Evolutionary conservation across 176 grass and related monocot species (phyloP), one percentile per base, ranked within the genome.

Genomic region (Thinopyrum elongatum): DNA sequence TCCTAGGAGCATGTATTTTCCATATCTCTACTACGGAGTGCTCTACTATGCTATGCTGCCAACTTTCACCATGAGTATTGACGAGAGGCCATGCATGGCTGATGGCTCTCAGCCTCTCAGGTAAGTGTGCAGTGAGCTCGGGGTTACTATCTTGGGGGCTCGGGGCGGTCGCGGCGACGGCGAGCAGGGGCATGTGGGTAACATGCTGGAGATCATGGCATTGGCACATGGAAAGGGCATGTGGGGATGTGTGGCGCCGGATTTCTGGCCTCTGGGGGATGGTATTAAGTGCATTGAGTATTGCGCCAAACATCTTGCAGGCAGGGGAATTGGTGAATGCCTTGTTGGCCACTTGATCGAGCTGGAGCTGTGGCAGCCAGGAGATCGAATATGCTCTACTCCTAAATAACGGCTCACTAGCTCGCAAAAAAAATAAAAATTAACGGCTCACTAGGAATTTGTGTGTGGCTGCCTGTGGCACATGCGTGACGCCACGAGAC

Each of bases 161-260:
- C 70, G 36, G 49, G 49, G 19, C 66, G 85, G 85, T 87, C 80
- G 76, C 85, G 55, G 75, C 59, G 57, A 78, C 59, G 29, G 89
- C 80, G 38, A 51, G 79, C 88, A 90, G 14, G 59, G 16, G 85
- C 89, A 91, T 80, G 89, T 91, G 85, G 85, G 68, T 38, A 68
- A 69, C 88, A 79, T 73, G 88, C 65, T 53, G n/a, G 25, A 60
- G 88, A 85, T 75, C 4, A 8, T 22, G 53, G 72, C 46, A 49
- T 39, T 53, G 47, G 72, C 46, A 49, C 71, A 74, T 81, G 47
- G 70, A 70, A 70, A 69, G 2, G n/a, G 55, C 78, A 84, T 87
- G 89, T 51, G 47, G 47, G 15, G 46, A 15, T 15, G 46, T 6
- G 47, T 87, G 89, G 85, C 79, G 76, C 60, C 75, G 76, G 81